Conservation (phyloP, 78 protist species). For the Dictyostelium intermedium region DNA sequence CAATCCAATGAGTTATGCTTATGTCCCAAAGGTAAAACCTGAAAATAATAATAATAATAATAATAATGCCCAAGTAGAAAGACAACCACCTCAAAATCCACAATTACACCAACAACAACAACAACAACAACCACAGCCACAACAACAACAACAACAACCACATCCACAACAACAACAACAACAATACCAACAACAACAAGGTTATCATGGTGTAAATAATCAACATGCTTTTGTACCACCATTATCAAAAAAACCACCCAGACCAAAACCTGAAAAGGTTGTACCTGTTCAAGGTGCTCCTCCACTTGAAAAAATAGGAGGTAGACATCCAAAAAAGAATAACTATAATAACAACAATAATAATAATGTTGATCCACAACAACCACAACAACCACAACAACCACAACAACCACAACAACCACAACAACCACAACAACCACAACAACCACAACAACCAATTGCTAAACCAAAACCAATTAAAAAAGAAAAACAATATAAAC, state of each 20-base stretch:
- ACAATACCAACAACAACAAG: not conserved
- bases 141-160: not conserved
- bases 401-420: not conserved
- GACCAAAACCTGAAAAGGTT: not conserved
- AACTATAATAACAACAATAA: not conserved
- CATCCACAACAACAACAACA: not conserved
- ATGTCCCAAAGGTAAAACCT: conserved; percentile 20
- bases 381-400: not conserved
- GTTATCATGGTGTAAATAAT: not conserved
- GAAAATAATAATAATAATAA: not conserved
- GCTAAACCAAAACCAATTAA: not conserved
- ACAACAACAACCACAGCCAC: not conserved
- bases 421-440: not conserved
- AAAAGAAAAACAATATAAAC: conserved; percentile 4
- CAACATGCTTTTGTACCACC: not conserved
- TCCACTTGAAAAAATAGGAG: not conserved
- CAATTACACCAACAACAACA: not conserved
- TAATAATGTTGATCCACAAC: not conserved
- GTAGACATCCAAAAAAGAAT: not conserved
- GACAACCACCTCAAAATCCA: not conserved
- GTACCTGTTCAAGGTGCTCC: not conserved
- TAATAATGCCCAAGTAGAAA: not conserved
- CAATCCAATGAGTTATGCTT: conserved; percentile 9
- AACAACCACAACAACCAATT: not conserved
- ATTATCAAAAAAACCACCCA: not conserved